Evolutionary conservation across 73 alveolate species (phyloP).

Genomic region (Paramecium sexaurelia): DNA sequence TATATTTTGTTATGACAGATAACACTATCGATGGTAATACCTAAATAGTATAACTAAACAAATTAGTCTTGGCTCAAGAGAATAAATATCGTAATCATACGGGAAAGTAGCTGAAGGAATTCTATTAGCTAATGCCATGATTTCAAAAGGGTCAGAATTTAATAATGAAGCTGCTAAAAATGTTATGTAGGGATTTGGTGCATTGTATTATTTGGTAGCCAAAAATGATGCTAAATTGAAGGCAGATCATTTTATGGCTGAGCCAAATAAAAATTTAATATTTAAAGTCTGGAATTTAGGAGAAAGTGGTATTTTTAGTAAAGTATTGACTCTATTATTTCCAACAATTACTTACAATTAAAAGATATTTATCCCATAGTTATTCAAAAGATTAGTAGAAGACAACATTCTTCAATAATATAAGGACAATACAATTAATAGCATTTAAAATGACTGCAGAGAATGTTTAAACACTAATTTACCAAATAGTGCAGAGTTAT

Average conservation of each 20-base stretch:
- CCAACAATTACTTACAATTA: slow-evolving; percentile 51
- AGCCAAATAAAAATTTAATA: slow-evolving; percentile 47
- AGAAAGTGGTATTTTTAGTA: slow-evolving; percentile 52
- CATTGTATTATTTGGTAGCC: slow-evolving; percentile 57
- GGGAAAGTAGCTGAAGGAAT: slow-evolving; percentile 56
- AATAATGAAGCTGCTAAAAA: background rate
- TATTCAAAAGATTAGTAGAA: slow-evolving; percentile 26
- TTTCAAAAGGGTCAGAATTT: slow-evolving; percentile 63
- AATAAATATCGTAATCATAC: slow-evolving; percentile 22
- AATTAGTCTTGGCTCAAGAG: background rate
- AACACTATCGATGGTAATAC: background rate
- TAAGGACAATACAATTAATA: slow-evolving; percentile 24
- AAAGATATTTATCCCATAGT: slow-evolving; percentile 34
- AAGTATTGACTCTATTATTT: slow-evolving; percentile 22
- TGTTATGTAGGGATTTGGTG: slow-evolving; percentile 58
- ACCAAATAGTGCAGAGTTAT: slow-evolving; percentile 12
- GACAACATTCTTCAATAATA: slow-evolving; percentile 49
- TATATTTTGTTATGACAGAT: background rate
- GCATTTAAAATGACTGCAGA: slow-evolving; percentile 1
- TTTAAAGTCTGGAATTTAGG: slow-evolving; percentile 67
- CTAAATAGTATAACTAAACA: background rate
- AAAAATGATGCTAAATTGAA: slow-evolving; percentile 30
- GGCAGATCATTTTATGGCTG: slow-evolving; percentile 66
- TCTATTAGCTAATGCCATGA: slow-evolving; percentile 62
- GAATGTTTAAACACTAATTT: background rate